These are phyloP conservation scores for Cymodocea nodosa DNA, from an alignment of 116 monocot genomes.

Conservation along the genomic window DNA sequence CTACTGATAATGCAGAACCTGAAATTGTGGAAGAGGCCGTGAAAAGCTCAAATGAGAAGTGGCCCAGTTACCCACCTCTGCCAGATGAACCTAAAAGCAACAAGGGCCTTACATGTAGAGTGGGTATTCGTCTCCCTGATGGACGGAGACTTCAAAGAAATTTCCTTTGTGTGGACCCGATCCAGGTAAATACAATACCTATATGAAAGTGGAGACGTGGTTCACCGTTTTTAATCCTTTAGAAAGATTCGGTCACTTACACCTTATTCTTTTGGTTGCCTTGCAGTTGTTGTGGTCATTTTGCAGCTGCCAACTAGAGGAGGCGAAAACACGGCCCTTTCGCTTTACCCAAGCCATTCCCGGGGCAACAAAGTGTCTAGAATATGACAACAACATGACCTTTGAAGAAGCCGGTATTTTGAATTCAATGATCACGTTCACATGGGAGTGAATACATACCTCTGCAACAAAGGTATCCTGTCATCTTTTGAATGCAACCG, in stretches of 20 bases:
- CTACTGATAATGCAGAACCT: background rate
- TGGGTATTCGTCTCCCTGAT: slow-evolving; percentile 80
- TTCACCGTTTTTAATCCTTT: too few relatives aligned
- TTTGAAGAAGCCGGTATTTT: slow-evolving; percentile 71
- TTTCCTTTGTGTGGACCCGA: slow-evolving; percentile 55
- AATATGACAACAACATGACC: slow-evolving; percentile 39
- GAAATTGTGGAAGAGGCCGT: background rate
- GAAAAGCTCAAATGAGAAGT: background rate
- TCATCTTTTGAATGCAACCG: background rate
- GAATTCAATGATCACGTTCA: slow-evolving; percentile 61
- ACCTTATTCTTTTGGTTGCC: background rate
- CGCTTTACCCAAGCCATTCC: slow-evolving; percentile 74
- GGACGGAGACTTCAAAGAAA: slow-evolving; percentile 65
- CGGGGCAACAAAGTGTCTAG: slow-evolving; percentile 47
- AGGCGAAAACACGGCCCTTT: slow-evolving; percentile 38
- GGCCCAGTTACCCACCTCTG: slow-evolving; percentile 52
- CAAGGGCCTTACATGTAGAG: slow-evolving; percentile 52
- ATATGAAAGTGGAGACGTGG: too few relatives aligned
- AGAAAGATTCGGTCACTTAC: too few relatives aligned
- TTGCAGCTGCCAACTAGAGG: slow-evolving; percentile 54
- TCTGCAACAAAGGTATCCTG: background rate
- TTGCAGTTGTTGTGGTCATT: slow-evolving; percentile 88
- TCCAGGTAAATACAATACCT: slow-evolving; percentile 32
- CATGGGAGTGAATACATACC: slow-evolving; percentile 27
- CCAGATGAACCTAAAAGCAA: slow-evolving; percentile 76